A percentile compares a stretch with the other conserved stretches of the same genome.
These are phyloP conservation scores for Russula foetens DNA, from an alignment of 768 basidiomycete genomes.

Conservation along the genomic window DNA sequence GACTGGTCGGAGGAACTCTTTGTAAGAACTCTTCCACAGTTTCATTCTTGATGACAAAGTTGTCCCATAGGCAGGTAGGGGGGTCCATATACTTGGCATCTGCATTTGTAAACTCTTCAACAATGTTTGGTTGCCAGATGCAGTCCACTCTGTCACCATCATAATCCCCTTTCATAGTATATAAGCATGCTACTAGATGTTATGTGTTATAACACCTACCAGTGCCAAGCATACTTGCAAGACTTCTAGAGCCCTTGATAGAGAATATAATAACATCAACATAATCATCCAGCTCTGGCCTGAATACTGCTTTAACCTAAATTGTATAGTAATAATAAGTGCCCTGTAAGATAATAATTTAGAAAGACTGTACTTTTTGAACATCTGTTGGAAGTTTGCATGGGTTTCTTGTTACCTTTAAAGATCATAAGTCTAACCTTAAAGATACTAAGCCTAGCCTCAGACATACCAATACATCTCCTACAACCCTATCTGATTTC, in stretches of 20 bases:
- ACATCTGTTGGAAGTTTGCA: conserved; percentile 64
- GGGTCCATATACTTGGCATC: conserved; percentile 39
- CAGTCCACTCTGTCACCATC: conserved; percentile 57
- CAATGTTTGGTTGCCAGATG: conserved; percentile 52
- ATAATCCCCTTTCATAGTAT: conserved; percentile 45
- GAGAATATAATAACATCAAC: conserved; percentile 47
- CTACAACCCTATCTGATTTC: conserved; percentile 41
- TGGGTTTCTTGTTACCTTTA: conserved; percentile 54
- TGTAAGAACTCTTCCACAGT: conserved; percentile 37
- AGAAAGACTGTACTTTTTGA: conserved; percentile 39
- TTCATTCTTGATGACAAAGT: conserved; percentile 38
- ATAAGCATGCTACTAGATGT: not conserved
- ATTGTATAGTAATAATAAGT: not conserved
- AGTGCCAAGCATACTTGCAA: conserved; percentile 56
- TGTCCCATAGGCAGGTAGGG: conserved; percentile 34
- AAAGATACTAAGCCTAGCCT: not conserved
- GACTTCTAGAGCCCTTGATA: conserved; percentile 34
- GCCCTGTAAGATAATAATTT: not conserved
- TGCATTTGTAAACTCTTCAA: conserved; percentile 47
- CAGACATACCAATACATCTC: conserved; percentile 45
- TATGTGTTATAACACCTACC: conserved; percentile 30
- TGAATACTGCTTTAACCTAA: conserved; percentile 55
- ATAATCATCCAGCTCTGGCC: conserved; percentile 39
- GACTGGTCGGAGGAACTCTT: conserved; percentile 20
- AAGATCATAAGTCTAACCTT: not conserved